Base-by-base conservation (phyloP, 768 basidiomycete species). In the Cystofilobasidium bisporidii region DNA sequence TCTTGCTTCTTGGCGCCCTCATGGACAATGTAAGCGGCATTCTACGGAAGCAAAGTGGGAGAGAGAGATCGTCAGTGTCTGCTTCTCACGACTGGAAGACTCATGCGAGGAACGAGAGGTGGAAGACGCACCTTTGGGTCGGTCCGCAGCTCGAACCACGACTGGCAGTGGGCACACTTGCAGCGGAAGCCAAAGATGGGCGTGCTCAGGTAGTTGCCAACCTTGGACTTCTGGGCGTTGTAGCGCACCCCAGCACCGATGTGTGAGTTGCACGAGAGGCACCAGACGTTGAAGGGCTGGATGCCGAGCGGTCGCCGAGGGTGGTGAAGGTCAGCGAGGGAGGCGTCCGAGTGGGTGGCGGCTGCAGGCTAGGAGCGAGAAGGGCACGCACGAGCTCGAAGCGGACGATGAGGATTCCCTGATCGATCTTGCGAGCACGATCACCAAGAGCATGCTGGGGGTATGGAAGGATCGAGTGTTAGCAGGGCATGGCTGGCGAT, bases 241-340 rank as follows among this genome's bases (percentile, higher is more conserved):
- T 97, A 99, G n/a, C 96, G 88, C 1, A 99, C 96, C 28, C 96
- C 96, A 84, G 96, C 96, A 15, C 96, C 96, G 61, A 99, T 90
- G 79, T 98, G 96, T 72, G 88, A 87, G 66, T 57, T 48, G 69
- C 71, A 63, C 15, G 43, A 41, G 41, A 57, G 57, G 32, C 68
- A 58, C 59, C 62, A 66, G 3, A 55, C 30, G 64, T 57, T 69
- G 56, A 64, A 69, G 4, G 62, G 68, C 57, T 59, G n/a, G n/a
- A n/a, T n/a, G n/a, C n/a, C n/a, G n/a, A n/a, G n/a, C n/a, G n/a
- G n/a, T n/a, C n/a, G n/a, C n/a, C n/a, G n/a, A n/a, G n/a, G n/a
- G n/a, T n/a, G n/a, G n/a, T n/a, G n/a, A n/a, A n/a, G n/a, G n/a
- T n/a, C n/a, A n/a, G n/a, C n/a, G n/a, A n/a, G n/a, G n/a, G n/a